Evolutionary conservation across 345 rosid species (phyloP), one percentile per base, ranked within the genome.

Genomic region (Rhizophora apiculata): DNA sequence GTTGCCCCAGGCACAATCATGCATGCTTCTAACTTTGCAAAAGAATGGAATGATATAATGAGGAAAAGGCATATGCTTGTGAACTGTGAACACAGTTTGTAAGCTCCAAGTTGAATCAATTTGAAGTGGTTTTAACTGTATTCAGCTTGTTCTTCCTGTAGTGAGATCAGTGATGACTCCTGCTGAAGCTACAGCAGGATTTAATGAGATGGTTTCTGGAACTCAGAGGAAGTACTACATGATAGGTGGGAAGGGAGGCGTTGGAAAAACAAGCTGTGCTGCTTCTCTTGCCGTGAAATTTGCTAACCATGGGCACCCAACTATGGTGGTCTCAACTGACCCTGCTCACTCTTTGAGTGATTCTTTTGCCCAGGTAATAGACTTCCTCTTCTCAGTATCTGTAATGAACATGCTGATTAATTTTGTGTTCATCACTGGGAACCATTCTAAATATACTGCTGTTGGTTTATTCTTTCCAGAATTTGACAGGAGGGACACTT

Each of bases 271-370:
- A 51, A 92, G 97, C 77, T 88, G 96, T 69, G 92, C 93, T 18
- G 89, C 93, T 81, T 89, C 96, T 66, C 96, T 89, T 26, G 89
- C 97, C 1, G 93, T 91, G 53, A 89, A 87, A 72, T 87, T 92
- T 74, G 93, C 97, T 61, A 85, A 78, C 76, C 70, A 80, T 29
- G 97, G 97, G 60, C 97, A 89, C 71, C 93, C 90, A 4, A 86
- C 93, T 66, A 85, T 89, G 48, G 87, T 89, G 61, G 89, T 92
- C 68, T 92, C 93, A 31, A 89, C 93, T 70, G 97, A 91, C 66
- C 96, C 96, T 70, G 96, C 93, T 71, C 93, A 89, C 73, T 89
- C 97, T 29, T 76, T 91, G 53, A 89, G 97, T 34, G 93, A 91
- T 83, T 91, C 96, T 19, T 89, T 89, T 62, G 79, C 82, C 27